These are phyloP conservation scores for Halophytophthora polymorphica DNA, from an alignment of 352 stramenopile genomes.

Conservation along the genomic window DNA sequence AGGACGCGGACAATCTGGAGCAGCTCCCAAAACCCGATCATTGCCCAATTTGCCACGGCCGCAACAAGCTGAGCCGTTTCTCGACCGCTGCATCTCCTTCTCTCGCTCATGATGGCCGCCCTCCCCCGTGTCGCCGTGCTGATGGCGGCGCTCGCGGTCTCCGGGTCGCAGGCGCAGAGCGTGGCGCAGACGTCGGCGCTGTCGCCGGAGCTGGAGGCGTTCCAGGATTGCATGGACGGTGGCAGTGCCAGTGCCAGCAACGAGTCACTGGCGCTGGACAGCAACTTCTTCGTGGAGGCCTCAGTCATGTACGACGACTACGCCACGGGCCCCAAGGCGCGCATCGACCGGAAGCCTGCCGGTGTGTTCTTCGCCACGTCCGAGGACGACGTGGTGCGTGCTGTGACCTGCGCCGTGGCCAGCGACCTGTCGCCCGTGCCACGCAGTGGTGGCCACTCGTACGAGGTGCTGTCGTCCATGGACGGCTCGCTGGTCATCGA, in stretches of 20 bases:
- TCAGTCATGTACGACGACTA: slow-evolving; percentile 40
- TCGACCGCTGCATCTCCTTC: too few species aligned
- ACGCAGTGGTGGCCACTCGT: slow-evolving; percentile 50
- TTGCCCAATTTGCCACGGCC: too few species aligned
- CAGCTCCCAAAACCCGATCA: too few species aligned
- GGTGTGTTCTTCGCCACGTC: slow-evolving; percentile 45
- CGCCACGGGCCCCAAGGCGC: slow-evolving; percentile 47
- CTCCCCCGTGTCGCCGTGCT: too few species aligned
- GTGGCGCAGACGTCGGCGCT: too few species aligned
- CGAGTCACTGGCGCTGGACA: slow-evolving; percentile 16
- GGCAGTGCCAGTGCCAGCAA: background rate
- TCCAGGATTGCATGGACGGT: slow-evolving; percentile 7
- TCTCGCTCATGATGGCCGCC: too few species aligned
- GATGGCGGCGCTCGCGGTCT: too few species aligned
- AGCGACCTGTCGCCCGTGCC: slow-evolving; percentile 37
- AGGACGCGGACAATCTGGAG: too few species aligned
- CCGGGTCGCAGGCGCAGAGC: too few species aligned
- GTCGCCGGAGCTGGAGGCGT: background rate
- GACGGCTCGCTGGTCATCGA: slow-evolving; percentile 55
- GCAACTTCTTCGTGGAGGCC: slow-evolving; percentile 34
- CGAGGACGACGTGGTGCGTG: slow-evolving; percentile 41
- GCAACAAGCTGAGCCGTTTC: too few species aligned
- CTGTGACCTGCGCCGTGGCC: slow-evolving; percentile 33
- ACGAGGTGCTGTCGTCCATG: slow-evolving; percentile 58
- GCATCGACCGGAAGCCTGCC: slow-evolving; percentile 38